A percentile compares a stretch with the other conserved stretches of the same genome.
Evolutionary conservation across 768 basidiomycete species (phyloP).

Genomic region (Gyrodon lividus): DNA sequence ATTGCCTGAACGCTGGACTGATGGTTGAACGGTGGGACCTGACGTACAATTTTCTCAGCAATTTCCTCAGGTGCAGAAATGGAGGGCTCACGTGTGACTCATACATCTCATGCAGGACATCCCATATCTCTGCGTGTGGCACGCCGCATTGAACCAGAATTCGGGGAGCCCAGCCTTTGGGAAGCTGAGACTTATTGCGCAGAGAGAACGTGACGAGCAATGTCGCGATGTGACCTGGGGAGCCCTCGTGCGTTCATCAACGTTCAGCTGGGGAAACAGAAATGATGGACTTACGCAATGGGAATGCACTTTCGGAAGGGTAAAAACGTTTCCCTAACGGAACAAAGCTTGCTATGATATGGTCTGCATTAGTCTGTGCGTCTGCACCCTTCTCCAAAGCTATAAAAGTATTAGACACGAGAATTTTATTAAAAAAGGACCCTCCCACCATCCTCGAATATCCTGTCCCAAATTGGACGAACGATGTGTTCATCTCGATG

Average conservation of each 20-base stretch:
- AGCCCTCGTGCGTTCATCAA: not conserved
- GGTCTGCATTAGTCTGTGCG: constrained; percentile 54
- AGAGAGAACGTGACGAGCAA: constrained; percentile 75
- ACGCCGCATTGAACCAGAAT: constrained; percentile 80
- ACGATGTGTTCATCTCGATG: constrained; percentile 83
- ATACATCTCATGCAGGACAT: constrained; percentile 81
- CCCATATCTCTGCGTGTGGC: constrained; percentile 80
- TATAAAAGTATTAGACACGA: constrained; percentile 22
- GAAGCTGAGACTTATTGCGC: constrained; percentile 53
- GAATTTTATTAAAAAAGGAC: not conserved
- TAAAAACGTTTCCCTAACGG: constrained; percentile 84
- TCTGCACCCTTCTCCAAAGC: constrained; percentile 60
- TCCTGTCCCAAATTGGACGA: constrained; percentile 83
- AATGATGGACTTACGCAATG: constrained; percentile 58
- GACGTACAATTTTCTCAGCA: constrained; percentile 4
- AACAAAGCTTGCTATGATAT: constrained; percentile 61
- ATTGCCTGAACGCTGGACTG: constrained; percentile 78
- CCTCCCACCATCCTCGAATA: constrained; percentile 74
- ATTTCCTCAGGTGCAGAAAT: not conserved
- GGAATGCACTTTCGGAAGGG: constrained; percentile 89
- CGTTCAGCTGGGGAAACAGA: not conserved
- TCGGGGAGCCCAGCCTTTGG: constrained; percentile 80
- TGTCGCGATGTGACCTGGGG: constrained; percentile 69
- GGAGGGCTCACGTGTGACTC: constrained; percentile 70
- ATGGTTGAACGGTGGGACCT: constrained; percentile 84